Evolutionary conservation across 768 basidiomycete genomes (phyloP), one percentile per base, ranked within the genome.

Genomic region (Piloderma croceum): DNA sequence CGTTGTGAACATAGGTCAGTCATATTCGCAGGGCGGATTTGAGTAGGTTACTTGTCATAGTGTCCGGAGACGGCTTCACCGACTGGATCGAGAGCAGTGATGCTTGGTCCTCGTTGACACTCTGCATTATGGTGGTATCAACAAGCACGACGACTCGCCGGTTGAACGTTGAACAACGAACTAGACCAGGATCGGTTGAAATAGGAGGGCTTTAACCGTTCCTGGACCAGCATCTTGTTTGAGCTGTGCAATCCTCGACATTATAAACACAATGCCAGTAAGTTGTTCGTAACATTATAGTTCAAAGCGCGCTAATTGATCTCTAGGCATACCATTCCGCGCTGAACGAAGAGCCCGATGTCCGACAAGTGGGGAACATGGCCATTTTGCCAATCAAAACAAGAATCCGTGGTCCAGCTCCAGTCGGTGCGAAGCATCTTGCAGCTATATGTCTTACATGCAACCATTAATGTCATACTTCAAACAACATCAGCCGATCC

Each of bases 281-380:
- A 63, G 77, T 69, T 25, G 31, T 29, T 31, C 37, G 24, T 23
- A 22, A 20, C 29, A 18, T 31, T 36, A 7, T 36, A 44, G n/a
- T n/a, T n/a, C n/a, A n/a, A n/a, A n/a, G n/a, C n/a, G n/a, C n/a
- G n/a, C n/a, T n/a, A n/a, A n/a, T n/a, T n/a, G n/a, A n/a, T n/a
- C n/a, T n/a, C n/a, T 43, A 98, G 96, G 94, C 94, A 17, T 99
- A 99, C 59, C 94, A 99, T 63, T 97, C 96, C 3, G 69, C 88
- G 4, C 79, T 92, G 61, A 96, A 96, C 64, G 90, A 91, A 46
- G 77, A 81, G 31, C 73, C 77, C 24, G 87, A 94, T 58, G 73
- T 78, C 17, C 75, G 85, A 43, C 81, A 82, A 57, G 82, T 92
- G 38, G 96, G 96, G 37, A 98, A 97, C 61, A 77, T 91, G 61